A percentile compares a stretch with the other conserved stretches of the same genome.
Conservation (phyloP, 2,329 filamentous ascomycete species). For the Fusarium albosuccineum region DNA sequence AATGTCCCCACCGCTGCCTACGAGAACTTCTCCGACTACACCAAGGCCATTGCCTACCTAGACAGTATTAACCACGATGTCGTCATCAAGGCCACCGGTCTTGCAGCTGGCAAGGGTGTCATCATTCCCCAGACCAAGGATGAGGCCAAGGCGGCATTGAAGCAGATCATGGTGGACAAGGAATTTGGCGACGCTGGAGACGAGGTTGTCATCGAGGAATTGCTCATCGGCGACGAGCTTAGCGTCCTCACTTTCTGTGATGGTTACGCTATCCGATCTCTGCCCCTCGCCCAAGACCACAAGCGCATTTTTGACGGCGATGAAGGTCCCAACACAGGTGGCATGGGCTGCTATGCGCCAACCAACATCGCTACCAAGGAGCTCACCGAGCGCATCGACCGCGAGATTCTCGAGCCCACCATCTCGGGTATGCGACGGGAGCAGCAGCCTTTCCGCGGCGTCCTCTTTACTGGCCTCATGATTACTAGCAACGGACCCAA, state of each 20-base stretch:
- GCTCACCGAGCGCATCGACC: constrained; percentile 82
- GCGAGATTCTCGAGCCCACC: constrained; percentile 88
- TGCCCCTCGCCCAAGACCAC: constrained; percentile 96
- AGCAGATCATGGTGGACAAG: constrained; percentile 89
- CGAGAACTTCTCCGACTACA: constrained; percentile 86
- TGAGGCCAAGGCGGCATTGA: constrained; percentile 84
- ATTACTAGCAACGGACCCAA: constrained; percentile 84
- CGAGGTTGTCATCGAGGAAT: constrained; percentile 96
- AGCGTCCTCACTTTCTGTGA: constrained; percentile 94
- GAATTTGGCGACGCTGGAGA: constrained; percentile 89
- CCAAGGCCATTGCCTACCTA: constrained; percentile 79
- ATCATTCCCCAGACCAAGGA: constrained; percentile 86
- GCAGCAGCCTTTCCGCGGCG: constrained; percentile 77
- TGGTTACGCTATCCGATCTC: constrained; percentile 83
- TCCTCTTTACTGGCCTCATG: constrained; percentile 93
- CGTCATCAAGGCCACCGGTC: constrained; percentile 93
- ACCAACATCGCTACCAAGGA: constrained; percentile 82
- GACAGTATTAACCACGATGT: constrained; percentile 78
- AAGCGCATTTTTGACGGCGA: constrained; percentile 95
- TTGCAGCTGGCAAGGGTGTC: constrained; percentile 96
- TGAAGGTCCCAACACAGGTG: constrained; percentile 91
- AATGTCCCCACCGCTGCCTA: constrained; percentile 92
- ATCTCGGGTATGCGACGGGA: constrained; percentile 90
- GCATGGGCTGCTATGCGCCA: constrained; percentile 98
- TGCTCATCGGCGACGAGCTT: constrained; percentile 89